Conservation (phyloP, 140 eudicot genomes). For the Cichorium intybus region DNA sequence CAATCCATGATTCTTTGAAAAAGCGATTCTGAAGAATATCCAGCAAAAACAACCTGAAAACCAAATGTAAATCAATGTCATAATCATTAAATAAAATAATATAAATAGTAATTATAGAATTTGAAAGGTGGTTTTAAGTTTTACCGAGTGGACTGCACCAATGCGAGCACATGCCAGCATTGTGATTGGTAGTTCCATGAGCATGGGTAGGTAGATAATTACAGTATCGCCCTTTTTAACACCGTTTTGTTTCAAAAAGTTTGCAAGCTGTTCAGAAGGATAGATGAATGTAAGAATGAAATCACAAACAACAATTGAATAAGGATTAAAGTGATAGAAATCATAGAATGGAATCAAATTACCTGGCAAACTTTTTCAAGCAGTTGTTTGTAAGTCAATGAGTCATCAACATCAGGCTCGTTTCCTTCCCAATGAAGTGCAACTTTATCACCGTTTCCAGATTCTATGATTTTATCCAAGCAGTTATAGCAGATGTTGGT, state of each 20-base stretch:
- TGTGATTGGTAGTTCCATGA: conserved; percentile 92
- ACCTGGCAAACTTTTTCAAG: conserved; percentile 95
- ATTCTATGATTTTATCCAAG: conserved; percentile 67
- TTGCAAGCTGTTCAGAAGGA: conserved; percentile 68
- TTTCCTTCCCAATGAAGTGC: conserved; percentile 97
- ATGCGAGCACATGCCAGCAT: conserved; percentile 99
- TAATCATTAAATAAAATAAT: not conserved
- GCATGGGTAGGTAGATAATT: conserved; percentile 90
- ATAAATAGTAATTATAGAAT: not conserved
- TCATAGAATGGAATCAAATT: conserved; percentile 5
- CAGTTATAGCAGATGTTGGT: conserved; percentile 96
- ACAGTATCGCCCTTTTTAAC: conserved; percentile 88
- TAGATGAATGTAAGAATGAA: conserved; percentile 9
- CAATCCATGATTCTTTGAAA: conserved; percentile 92
- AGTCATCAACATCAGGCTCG: conserved; percentile 68
- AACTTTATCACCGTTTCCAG: conserved; percentile 78
- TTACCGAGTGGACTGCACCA: conserved; percentile 96
- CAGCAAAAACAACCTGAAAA: conserved; percentile 98
- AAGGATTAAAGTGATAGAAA: not conserved
- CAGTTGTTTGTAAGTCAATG: conserved; percentile 78
- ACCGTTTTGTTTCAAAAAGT: conserved; percentile 78
- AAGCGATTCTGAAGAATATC: conserved; percentile 93
- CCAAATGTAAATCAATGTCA: conserved; percentile 3
- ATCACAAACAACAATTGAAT: conserved; percentile 18
- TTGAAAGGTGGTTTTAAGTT: conserved; percentile 1